These are phyloP conservation scores for Pythium vanterpoolii DNA, from an alignment of 352 stramenopile species.

Conservation along the genomic window DNA sequence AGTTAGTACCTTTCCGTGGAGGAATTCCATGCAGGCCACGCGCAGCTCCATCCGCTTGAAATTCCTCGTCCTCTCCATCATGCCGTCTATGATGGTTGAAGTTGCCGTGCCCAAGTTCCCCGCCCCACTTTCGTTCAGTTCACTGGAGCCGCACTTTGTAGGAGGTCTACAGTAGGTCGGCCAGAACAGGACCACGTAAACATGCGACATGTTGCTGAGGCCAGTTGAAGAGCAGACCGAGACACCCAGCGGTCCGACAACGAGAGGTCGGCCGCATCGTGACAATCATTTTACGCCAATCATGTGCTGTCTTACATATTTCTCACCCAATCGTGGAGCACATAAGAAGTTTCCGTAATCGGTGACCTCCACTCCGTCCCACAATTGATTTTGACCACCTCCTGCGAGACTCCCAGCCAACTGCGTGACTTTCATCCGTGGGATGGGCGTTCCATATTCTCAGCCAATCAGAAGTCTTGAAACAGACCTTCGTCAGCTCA, in stretches of 20 bases:
- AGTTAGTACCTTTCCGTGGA: conserved; percentile 16
- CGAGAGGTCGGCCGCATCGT: conserved; percentile 8
- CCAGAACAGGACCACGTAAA: not conserved
- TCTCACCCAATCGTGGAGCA: not conserved
- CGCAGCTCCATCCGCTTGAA: conserved; percentile 22
- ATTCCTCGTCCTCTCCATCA: not conserved
- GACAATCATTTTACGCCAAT: conserved; percentile 5
- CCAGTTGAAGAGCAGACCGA: conserved; percentile 1
- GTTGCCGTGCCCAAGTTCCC: conserved; percentile 8
- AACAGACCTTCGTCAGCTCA: not conserved
- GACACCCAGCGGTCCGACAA: conserved; percentile 11
- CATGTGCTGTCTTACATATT: not conserved
- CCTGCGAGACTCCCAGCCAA: not conserved
- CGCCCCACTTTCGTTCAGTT: not conserved
- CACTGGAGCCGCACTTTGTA: not conserved
- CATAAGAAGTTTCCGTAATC: conserved; percentile 1
- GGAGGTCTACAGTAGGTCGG: not conserved
- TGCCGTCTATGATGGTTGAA: conserved; percentile 17
- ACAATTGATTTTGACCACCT: conserved; percentile 8
- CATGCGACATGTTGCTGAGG: conserved; percentile 15
- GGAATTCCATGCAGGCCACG: conserved; percentile 19
- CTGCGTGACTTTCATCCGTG: not conserved
- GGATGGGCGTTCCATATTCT: not conserved
- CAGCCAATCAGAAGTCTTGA: not conserved
- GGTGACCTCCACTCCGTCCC: conserved; percentile 2